A percentile compares a stretch with the other conserved stretches of the same genome.
Evolutionary conservation across 2,329 filamentous ascomycete species (phyloP).

Genomic region (Hypoxylon sp.): DNA sequence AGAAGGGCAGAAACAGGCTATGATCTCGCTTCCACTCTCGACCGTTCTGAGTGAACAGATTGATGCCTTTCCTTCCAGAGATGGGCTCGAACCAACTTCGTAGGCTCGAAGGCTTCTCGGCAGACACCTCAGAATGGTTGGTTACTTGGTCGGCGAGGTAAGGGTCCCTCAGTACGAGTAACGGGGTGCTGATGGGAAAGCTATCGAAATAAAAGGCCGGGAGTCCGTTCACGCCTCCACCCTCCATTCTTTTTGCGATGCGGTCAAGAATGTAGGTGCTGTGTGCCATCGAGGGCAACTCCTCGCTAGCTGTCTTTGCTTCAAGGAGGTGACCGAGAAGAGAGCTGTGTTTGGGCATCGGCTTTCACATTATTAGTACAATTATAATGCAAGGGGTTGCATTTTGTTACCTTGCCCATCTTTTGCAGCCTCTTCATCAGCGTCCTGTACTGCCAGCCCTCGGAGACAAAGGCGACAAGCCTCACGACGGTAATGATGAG

Average conservation of each 20-base stretch:
- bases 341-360: conserved; percentile 41
- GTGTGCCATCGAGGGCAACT: conserved; percentile 39
- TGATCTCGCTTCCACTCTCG: conserved; percentile 43
- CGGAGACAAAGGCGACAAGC: conserved; percentile 29
- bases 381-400: not conserved
- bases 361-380: conserved; percentile 33
- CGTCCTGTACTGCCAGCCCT: conserved; percentile 33
- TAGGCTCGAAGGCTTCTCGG: conserved; percentile 42
- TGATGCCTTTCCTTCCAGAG: conserved; percentile 41
- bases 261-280: conserved; percentile 39
- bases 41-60: conserved; percentile 47
- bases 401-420: conserved; percentile 38
- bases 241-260: conserved; percentile 35
- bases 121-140: conserved; percentile 39
- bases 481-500: conserved; percentile 25
- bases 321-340: conserved; percentile 44
- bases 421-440: conserved; percentile 34
- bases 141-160: conserved; percentile 44
- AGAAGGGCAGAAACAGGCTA: conserved; percentile 44
- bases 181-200: conserved; percentile 40
- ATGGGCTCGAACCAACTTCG: conserved; percentile 45
- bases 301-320: conserved; percentile 42
- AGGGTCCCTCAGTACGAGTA: conserved; percentile 43
- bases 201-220: conserved; percentile 46
- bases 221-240: conserved; percentile 7